Conservation (phyloP, 1,284 basidiomycete genomes). For the Trametes versicolor region DNA sequence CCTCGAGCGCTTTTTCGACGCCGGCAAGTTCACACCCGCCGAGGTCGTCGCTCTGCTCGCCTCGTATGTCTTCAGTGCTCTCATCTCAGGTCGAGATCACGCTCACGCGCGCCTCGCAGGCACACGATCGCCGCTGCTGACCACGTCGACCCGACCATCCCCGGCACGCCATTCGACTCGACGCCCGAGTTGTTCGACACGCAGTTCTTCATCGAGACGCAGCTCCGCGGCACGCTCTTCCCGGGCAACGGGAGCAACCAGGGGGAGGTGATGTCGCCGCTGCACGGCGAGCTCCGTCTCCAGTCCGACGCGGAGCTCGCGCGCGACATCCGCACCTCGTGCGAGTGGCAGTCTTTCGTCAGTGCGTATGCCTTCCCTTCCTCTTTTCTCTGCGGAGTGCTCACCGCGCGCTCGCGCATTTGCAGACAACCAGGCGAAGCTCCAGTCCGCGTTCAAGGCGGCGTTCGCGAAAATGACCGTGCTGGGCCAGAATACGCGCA, state of each 20-base stretch:
- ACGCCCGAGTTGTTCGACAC: constrained; percentile 29
- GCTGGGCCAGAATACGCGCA: constrained; percentile 31
- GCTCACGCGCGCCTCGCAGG: background rate
- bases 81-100: background rate
- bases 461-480: constrained; percentile 34
- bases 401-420: no score
- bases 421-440: constrained; percentile 6
- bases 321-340: constrained; percentile 38
- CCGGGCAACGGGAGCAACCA: constrained; percentile 31
- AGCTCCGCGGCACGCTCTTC: constrained; percentile 37
- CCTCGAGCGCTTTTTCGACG: constrained; percentile 24
- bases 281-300: constrained; percentile 22
- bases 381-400: no score
- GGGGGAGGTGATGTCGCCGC: constrained; percentile 24
- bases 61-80: constrained; percentile 7
- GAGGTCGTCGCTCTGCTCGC: constrained; percentile 33
- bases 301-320: constrained; percentile 34
- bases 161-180: constrained; percentile 32
- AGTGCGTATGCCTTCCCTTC: no score
- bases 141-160: constrained; percentile 32
- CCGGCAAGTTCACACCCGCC: constrained; percentile 25
- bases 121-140: constrained; percentile 32
- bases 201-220: constrained; percentile 34
- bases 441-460: constrained; percentile 20
- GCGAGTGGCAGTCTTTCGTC: constrained; percentile 39